Base-by-base conservation (phyloP, 2,329 filamentous ascomycete genomes). In the Colletotrichum falcatum region DNA sequence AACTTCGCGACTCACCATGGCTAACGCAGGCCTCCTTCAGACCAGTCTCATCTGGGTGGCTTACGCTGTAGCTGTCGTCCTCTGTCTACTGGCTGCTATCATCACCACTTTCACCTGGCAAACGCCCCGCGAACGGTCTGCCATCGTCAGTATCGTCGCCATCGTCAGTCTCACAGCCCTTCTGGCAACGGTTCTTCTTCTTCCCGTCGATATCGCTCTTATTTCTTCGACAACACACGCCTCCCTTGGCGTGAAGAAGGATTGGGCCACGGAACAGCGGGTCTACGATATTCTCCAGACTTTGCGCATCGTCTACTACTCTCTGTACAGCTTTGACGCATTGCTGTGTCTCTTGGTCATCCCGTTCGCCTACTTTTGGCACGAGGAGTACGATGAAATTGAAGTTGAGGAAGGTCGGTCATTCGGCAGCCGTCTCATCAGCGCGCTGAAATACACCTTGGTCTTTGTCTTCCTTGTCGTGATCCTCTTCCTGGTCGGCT, bases 301-400 rank as follows among this genome's bases (percentile, higher is more conserved):
- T 0, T 86, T 99, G 73, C 93, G 93, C 79, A 88, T 97, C 69
- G 92, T 97, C 67, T 99, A 99, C 83, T 98, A 98, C 81, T 87
- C 90, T 0, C 87, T 99, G 0, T 99, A 98, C 83, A 96, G 93
- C 75, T 84, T 98, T 74, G 96, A 99, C 80, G 93, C 94, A 1
- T 79, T 98, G 7, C 88, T 99, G 14, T 99, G 96, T 78, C 85
- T 99, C 55, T 80, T 98, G 23, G 88, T 97, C 54, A 92, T 98
- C 26, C 96, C 96, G 0, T 99, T 99, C 78, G 92, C 95, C 58
- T 99, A 99, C 84, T 99, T 99, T 80, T 98, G 92, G 90, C 96
- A 97, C 77, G 96, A 99, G 80, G 96, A 98, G 81, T 97, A 97
- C 74, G 95, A 98, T 77, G 94, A 98, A 82, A 91, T 95, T 26